Percentiles rank a stretch among this genome's conserved stretches.
Conservation (phyloP, 352 stramenopile species). For the Phytopythium chamaehyphon region DNA sequence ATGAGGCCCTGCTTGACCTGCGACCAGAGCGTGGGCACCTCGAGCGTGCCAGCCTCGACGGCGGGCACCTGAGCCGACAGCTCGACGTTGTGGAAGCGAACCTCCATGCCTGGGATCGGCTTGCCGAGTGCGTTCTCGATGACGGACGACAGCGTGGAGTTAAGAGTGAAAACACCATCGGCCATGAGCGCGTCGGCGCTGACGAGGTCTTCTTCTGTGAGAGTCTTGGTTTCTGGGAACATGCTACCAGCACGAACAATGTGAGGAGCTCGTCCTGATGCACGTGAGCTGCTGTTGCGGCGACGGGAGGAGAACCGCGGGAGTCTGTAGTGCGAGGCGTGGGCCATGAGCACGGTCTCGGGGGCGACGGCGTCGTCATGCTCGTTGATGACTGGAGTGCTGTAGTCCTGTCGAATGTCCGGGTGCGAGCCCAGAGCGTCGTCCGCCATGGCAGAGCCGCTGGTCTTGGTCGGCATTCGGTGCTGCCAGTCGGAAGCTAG, state of each 20-base stretch:
- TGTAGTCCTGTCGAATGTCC: background rate
- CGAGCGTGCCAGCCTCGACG: constrained; percentile 11
- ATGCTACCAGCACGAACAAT: constrained; percentile 21
- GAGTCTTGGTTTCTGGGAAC: constrained; percentile 16
- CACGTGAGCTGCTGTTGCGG: constrained; percentile 12
- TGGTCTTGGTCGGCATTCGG: constrained; percentile 1
- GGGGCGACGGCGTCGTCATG: constrained; percentile 7
- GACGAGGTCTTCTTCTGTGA: constrained; percentile 26
- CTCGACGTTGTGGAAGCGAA: constrained; percentile 46
- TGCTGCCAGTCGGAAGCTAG: no score
- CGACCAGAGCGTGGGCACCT: constrained; percentile 40
- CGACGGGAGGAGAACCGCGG: constrained; percentile 27
- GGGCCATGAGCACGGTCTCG: constrained; percentile 13
- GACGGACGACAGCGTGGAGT: constrained; percentile 37
- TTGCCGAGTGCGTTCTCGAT: constrained; percentile 31
- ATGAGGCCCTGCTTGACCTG: constrained; percentile 23
- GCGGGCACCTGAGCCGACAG: constrained; percentile 24
- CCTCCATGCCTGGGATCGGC: constrained; percentile 47
- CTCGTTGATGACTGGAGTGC: constrained; percentile 5
- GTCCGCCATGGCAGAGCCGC: no score
- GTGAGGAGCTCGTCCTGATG: constrained; percentile 9
- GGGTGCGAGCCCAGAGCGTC: constrained; percentile 1
- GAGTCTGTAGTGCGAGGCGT: constrained; percentile 20
- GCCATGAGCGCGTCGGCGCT: constrained; percentile 47
- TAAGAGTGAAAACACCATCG: constrained; percentile 42